A percentile compares a stretch with the other conserved stretches of the same genome.
phyloP scores from a whole-genome alignment of 768 basidiomycete species.

The Coprinopsis marcescibilis region DNA sequence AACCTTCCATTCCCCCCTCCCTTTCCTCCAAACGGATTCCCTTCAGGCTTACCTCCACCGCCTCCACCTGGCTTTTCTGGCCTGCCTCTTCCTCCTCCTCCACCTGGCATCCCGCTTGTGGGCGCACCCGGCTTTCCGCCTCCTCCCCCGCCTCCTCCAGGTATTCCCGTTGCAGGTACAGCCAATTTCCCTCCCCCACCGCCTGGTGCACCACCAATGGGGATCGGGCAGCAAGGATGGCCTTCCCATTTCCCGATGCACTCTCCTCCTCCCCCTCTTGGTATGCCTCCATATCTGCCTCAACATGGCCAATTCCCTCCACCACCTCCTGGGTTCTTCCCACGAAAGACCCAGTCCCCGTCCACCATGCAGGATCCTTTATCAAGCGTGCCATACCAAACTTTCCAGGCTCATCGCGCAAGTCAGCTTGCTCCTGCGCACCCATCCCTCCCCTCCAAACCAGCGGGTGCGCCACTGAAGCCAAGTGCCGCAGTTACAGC shows the following conservation, averaged over 20 bases:
- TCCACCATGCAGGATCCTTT: conserved; percentile 70
- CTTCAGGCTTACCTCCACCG: conserved; percentile 21
- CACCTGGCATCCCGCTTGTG: conserved; percentile 8
- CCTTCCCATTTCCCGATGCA: neutral
- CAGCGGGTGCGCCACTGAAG: conserved; percentile 25
- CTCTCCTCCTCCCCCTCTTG: conserved; percentile 6
- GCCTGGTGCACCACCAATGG: neutral
- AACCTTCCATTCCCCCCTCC: conserved; percentile 22
- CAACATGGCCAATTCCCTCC: conserved; percentile 11
- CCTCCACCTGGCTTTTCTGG: conserved; percentile 18
- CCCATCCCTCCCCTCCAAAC: conserved; percentile 30
- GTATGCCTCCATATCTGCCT: conserved; percentile 8
- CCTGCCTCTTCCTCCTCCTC: conserved; percentile 12
- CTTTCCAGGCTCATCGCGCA: conserved; percentile 69
- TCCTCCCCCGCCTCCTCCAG: conserved; percentile 19
- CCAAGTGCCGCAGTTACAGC: conserved; percentile 13
- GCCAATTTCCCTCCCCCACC: conserved; percentile 1
- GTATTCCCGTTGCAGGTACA: neutral
- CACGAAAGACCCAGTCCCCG: conserved; percentile 43
- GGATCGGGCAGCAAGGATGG: neutral
- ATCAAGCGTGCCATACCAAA: conserved; percentile 69
- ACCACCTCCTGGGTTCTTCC: conserved; percentile 43
- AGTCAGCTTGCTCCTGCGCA: conserved; percentile 25
- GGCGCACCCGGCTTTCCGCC: conserved; percentile 20
- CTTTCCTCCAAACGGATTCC: conserved; percentile 23